A percentile compares a stretch with the other conserved stretches of the same genome.
These are phyloP conservation scores for Botrytis galanthina DNA, from an alignment of 2,329 filamentous ascomycete genomes.

Conservation along the genomic window DNA sequence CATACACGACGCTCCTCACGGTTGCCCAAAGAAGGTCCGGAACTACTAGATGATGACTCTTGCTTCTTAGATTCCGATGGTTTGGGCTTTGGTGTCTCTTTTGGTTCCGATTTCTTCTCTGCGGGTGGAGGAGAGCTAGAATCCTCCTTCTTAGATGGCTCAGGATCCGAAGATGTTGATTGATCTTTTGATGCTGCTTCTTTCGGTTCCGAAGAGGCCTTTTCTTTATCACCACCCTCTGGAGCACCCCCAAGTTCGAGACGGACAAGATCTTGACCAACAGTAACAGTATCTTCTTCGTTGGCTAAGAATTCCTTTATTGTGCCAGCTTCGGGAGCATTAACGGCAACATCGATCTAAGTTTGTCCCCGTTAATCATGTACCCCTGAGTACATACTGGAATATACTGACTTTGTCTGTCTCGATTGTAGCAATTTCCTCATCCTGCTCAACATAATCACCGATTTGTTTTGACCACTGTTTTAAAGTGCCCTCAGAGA, in stretches of 20 bases:
- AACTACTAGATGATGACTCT: constrained; percentile 37
- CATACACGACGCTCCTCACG: constrained; percentile 86
- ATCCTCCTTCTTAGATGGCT: constrained; percentile 39
- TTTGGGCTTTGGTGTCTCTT: constrained; percentile 42
- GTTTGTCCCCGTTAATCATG: constrained; percentile 1
- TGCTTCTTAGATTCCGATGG: constrained; percentile 40
- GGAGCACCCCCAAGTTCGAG: constrained; percentile 73
- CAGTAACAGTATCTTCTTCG: constrained; percentile 92
- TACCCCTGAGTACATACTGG: background rate
- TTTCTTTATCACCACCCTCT: constrained; percentile 52
- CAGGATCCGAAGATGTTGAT: constrained; percentile 50
- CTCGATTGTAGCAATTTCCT: constrained; percentile 98
- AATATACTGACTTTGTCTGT: constrained; percentile 78
- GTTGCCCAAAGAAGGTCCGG: constrained; percentile 55
- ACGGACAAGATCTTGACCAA: constrained; percentile 87
- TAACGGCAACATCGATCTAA: constrained; percentile 94
- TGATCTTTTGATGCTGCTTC: constrained; percentile 56
- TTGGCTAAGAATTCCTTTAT: constrained; percentile 89
- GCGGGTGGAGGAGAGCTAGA: constrained; percentile 43
- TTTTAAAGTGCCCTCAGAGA: constrained; percentile 94
- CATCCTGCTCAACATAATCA: constrained; percentile 91
- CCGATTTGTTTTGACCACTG: constrained; percentile 91
- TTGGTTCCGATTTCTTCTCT: constrained; percentile 45
- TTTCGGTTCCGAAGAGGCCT: constrained; percentile 54
- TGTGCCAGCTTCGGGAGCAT: constrained; percentile 84